Percentiles rank a stretch among this genome's conserved stretches.
Evolutionary conservation across 2,329 filamentous ascomycete genomes (phyloP).

Genomic region (Ophiostoma sp.): DNA sequence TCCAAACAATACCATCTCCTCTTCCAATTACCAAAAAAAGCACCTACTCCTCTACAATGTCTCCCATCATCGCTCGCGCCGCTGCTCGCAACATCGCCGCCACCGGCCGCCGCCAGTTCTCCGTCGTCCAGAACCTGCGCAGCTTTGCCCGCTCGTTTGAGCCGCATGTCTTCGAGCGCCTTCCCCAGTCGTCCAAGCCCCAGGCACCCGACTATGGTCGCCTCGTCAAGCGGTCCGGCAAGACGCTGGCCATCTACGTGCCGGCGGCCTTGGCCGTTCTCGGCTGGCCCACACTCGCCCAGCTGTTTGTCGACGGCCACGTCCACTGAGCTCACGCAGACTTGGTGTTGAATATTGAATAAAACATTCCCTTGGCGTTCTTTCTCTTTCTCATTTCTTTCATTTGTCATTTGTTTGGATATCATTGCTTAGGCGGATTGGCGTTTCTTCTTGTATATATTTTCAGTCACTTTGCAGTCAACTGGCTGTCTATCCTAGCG

Average conservation of each 20-base stretch:
- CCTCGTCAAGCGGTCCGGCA: conserved; percentile 33
- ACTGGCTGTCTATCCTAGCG: not conserved
- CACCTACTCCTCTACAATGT: conserved; percentile 30
- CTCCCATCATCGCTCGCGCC: conserved; percentile 35
- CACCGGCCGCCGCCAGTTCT: conserved; percentile 34
- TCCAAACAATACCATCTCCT: not conserved
- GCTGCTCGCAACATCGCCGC: conserved; percentile 30
- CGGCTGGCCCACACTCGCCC: conserved; percentile 36
- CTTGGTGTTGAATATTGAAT: not conserved
- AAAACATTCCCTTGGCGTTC: not conserved
- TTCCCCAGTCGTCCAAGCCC: conserved; percentile 32
- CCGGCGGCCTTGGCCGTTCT: conserved; percentile 34
- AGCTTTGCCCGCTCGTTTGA: conserved; percentile 37
- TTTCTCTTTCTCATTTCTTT: not conserved
- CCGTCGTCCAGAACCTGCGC: conserved; percentile 36
- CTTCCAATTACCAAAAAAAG: not conserved
- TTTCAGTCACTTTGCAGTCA: not conserved
- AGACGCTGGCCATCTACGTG: conserved; percentile 36
- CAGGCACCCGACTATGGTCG: conserved; percentile 38
- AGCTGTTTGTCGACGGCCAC: conserved; percentile 31
- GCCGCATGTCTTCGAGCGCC: conserved; percentile 38
- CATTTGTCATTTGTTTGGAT: conserved; percentile 8
- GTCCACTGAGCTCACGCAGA: conserved; percentile 22
- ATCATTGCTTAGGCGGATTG: conserved; percentile 6
- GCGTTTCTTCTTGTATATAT: conserved; percentile 18